Base-by-base conservation (phyloP, 805 yeast genomes). In the Isabelozyma gotoi region DNA sequence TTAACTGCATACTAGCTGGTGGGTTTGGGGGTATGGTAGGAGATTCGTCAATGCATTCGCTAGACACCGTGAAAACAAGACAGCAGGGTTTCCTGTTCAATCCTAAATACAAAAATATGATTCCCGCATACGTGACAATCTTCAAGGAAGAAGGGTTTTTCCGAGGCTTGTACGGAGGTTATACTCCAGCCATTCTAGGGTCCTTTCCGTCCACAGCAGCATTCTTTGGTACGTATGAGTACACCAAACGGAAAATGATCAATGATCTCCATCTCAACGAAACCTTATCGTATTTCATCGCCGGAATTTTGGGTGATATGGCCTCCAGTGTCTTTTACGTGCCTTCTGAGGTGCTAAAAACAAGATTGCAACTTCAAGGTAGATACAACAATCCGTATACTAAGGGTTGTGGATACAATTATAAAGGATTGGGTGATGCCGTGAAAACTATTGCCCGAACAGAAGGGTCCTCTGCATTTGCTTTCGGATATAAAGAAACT, bases 1-100 rank as follows among this genome's bases (percentile, higher is more conserved):
- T 77, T 48, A 74, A 78, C 56, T 80, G 89, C 58, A 73, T 89
- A 73, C 43, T 90, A 33, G 96, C 97, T 0, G 99, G 99, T 34
- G 97, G 96, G 0, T 66, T 92, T 39, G 99, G 99, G 6, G 99
- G 98, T 1, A 83, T 88, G 42, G 79, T 91, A 32, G 98, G 97
- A 11, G 99, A 92, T 57, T 77, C 94, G 1, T 68, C 81, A 21
- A 94, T 94, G 97, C 97, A 94, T 65, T 91, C 98, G 0, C 67
- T 94, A 29, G 99, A 94, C 60, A 94, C 99, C 0, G 96, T 94
- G 24, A 94, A 94, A 62, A 94, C 99, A 2, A 75, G 99, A 49
- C 99, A 94, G 62, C 99, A 94, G 60, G 98, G 96, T n/a, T 87
- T 96, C 3, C 83, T 87, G 17, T 71, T 74, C 50, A 76, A 76